phyloP scores from a whole-genome alignment of 2,329 filamentous ascomycete species.

The Trichothecium roseum region DNA sequence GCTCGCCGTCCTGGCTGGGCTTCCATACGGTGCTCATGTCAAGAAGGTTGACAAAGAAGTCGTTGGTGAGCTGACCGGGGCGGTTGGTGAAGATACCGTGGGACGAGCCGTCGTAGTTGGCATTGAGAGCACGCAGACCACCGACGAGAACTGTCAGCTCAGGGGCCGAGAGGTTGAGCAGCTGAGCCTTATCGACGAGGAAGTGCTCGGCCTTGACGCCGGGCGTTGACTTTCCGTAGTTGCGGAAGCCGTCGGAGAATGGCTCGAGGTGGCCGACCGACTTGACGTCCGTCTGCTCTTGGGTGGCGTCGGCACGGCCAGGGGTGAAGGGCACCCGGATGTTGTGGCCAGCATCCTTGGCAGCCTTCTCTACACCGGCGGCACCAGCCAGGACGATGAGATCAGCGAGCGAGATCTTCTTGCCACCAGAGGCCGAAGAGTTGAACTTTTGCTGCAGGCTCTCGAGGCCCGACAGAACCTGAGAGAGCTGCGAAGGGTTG shows the following conservation, averaged over 20 bases:
- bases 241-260: slow-evolving; percentile 66
- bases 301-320: slow-evolving; percentile 60
- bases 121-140: slow-evolving; percentile 58
- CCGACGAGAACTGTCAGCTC: slow-evolving; percentile 63
- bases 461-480: slow-evolving; percentile 54
- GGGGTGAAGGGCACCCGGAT: slow-evolving; percentile 60
- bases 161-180: slow-evolving; percentile 59
- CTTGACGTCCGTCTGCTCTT: slow-evolving; percentile 59
- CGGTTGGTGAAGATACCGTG: slow-evolving; percentile 58
- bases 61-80: slow-evolving; percentile 62
- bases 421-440: slow-evolving; percentile 41
- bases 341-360: slow-evolving; percentile 32
- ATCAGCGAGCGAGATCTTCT: slow-evolving; percentile 71
- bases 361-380: slow-evolving; percentile 64
- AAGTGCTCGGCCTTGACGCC: slow-evolving; percentile 58
- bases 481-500: slow-evolving; percentile 55
- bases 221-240: slow-evolving; percentile 54
- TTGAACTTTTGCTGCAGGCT: slow-evolving; percentile 58
- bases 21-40: slow-evolving; percentile 55
- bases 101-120: slow-evolving; percentile 61
- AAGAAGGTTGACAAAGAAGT: slow-evolving; percentile 74
- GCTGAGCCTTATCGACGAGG: slow-evolving; percentile 61
- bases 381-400: slow-evolving; percentile 65
- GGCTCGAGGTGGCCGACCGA: slow-evolving; percentile 60
- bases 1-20: slow-evolving; percentile 23